phyloP scores from a whole-genome alignment of 2,329 filamentous ascomycete genomes.

The Knoxdaviesia proteae region DNA sequence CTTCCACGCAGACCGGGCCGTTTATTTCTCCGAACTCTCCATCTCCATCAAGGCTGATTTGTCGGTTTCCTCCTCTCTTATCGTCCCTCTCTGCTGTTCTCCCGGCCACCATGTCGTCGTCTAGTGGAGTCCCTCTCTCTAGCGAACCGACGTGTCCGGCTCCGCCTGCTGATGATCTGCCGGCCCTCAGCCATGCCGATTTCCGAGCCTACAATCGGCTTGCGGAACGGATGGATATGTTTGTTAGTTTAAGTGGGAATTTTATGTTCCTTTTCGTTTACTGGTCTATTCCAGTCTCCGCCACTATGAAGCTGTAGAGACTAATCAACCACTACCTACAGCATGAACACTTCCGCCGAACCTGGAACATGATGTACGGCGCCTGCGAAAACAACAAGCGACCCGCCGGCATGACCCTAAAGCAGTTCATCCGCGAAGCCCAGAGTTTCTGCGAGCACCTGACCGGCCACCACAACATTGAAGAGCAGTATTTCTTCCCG shows the following conservation, averaged over 20 bases:
- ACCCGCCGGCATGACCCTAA: slow-evolving; percentile 41
- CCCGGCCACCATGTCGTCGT: too few species aligned
- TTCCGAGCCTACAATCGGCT: slow-evolving; percentile 1
- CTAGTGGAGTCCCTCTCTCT: background rate
- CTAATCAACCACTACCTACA: slow-evolving; percentile 11
- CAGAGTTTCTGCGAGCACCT: slow-evolving; percentile 52
- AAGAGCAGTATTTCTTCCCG: slow-evolving; percentile 68
- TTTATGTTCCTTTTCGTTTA: background rate
- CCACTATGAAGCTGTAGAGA: background rate
- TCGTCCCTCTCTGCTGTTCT: too few species aligned
- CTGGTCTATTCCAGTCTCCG: background rate
- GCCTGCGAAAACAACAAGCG: slow-evolving; percentile 39
- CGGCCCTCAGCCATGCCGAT: slow-evolving; percentile 2
- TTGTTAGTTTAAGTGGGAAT: background rate
- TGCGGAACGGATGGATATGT: slow-evolving; percentile 3
- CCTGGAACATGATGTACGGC: slow-evolving; percentile 51
- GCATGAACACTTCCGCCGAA: slow-evolving; percentile 58
- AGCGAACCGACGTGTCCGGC: background rate
- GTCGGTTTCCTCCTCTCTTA: too few species aligned
- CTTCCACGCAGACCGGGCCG: too few species aligned
- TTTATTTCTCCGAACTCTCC: too few species aligned
- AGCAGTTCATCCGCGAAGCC: slow-evolving; percentile 44
- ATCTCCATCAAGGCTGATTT: too few species aligned
- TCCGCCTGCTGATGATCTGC: background rate
- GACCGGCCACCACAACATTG: slow-evolving; percentile 61